Evolutionary conservation across 2,329 filamentous ascomycete species (phyloP).

Genomic region (Aspergillus versicolor): DNA sequence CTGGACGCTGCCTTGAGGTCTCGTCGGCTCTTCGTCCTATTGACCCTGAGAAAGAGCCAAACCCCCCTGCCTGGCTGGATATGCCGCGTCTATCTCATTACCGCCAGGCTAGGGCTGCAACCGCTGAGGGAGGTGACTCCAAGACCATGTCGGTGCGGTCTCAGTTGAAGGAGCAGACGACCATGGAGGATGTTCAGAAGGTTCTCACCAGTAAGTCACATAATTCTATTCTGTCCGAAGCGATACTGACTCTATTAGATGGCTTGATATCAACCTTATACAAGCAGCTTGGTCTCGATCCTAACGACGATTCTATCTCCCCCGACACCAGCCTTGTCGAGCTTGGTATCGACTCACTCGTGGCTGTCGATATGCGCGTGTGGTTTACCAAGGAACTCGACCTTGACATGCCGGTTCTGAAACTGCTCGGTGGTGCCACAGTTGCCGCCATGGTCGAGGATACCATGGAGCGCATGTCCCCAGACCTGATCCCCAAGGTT

Average conservation of each 20-base stretch:
- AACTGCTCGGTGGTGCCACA: slow-evolving; percentile 33
- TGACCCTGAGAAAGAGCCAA: neutral
- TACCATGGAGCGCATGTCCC: neutral
- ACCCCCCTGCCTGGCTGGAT: neutral
- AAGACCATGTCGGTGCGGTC: neutral
- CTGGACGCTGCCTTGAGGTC: neutral
- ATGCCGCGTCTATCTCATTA: slow-evolving; percentile 4
- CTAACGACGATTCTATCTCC: neutral
- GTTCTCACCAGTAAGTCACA: neutral
- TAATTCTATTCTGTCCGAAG: neutral
- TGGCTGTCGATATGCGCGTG: slow-evolving; percentile 43
- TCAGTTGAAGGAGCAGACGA: neutral
- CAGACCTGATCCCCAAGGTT: neutral
- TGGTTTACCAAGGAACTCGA: slow-evolving; percentile 52
- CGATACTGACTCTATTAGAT: neutral
- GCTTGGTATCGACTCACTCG: slow-evolving; percentile 39
- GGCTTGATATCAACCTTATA: neutral
- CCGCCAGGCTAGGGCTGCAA: neutral
- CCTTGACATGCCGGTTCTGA: slow-evolving; percentile 49
- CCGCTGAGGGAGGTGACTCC: neutral
- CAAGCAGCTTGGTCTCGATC: neutral
- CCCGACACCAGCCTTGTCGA: slow-evolving; percentile 21
- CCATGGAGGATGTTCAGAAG: neutral
- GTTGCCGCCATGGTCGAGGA: neutral
- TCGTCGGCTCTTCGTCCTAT: neutral